These are phyloP conservation scores for Hyaloperonospora arabidopsidis DNA, from an alignment of 352 stramenopile genomes.

Conservation along the genomic window DNA sequence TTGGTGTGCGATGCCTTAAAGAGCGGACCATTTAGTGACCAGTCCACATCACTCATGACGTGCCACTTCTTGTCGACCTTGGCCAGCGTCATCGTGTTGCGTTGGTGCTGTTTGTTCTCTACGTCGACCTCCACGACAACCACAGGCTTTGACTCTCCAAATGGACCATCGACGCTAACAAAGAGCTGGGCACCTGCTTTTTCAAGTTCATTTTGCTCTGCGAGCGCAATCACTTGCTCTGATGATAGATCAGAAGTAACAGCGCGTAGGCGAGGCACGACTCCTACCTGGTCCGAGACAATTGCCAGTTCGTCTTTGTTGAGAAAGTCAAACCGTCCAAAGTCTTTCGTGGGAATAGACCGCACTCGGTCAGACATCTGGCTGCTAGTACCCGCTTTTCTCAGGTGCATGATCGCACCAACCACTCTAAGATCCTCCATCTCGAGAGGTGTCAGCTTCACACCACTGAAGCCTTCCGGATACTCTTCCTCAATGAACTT, in stretches of 20 bases:
- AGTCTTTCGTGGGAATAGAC: slow-evolving; percentile 5
- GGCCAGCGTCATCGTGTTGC: slow-evolving; percentile 29
- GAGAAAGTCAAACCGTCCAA: slow-evolving; percentile 11
- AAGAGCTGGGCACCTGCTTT: slow-evolving; percentile 36
- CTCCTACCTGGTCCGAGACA: slow-evolving; percentile 20
- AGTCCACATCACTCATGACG: slow-evolving; percentile 46
- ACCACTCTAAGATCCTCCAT: slow-evolving; percentile 69
- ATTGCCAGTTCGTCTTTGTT: slow-evolving; percentile 40
- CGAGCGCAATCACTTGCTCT: slow-evolving; percentile 35
- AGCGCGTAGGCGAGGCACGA: slow-evolving; percentile 38
- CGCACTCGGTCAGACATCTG: slow-evolving; percentile 30
- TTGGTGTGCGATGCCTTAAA: slow-evolving; percentile 42
- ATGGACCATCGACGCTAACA: slow-evolving; percentile 51
- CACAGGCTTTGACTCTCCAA: slow-evolving; percentile 38
- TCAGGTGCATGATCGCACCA: slow-evolving; percentile 64
- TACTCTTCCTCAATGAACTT: slow-evolving; percentile 96
- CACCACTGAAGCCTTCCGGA: slow-evolving; percentile 89
- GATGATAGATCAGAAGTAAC: slow-evolving; percentile 21
- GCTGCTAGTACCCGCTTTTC: slow-evolving; percentile 28
- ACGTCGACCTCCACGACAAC: slow-evolving; percentile 47
- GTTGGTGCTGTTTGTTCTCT: slow-evolving; percentile 29
- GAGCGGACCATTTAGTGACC: slow-evolving; percentile 50
- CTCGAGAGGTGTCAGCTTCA: slow-evolving; percentile 53
- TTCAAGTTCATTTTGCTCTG: slow-evolving; percentile 36
- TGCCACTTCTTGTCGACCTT: slow-evolving; percentile 43